Evolutionary conservation across 1,284 basidiomycete genomes (phyloP), one percentile per base, ranked within the genome.

Genomic region (Marasmius oreades): DNA sequence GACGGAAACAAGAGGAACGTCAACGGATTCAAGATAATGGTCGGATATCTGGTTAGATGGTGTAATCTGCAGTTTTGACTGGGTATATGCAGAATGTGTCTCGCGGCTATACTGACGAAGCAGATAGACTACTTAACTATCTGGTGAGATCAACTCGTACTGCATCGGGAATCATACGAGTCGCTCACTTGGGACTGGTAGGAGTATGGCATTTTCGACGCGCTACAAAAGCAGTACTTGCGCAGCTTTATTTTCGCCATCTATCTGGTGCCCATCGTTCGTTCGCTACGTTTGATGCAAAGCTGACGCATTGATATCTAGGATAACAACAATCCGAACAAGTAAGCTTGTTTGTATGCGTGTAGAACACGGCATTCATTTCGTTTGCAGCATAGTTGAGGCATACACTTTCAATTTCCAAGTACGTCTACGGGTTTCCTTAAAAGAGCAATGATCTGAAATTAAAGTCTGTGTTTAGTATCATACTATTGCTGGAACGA

Each of bases 331-430:
- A 87, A 92, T 69, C 89, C 90, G 1, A 90, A 81, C 66, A 91
- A 92, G 90, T 91, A 67, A 55, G 68, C 58, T 51, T 61, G 56
- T 61, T 66, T 67, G 64, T 70, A 68, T 63, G 36, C 61, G 42
- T 23, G 37, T 51, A 52, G 36, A 6, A 11, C 59, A n/a, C 33
- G 12, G n/a, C n/a, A 50, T 34, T 59, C 37, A 46, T 42, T 7
- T 57, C 33, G 53, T 26, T 52, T n/a, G 10, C 57, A 92, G 89
- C 69, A 86, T 92, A 55, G 77, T 91, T 24, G 89, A 92, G 66
- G 85, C 90, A 31, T 92, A 92, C 64, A 90, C 88, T 0, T 92
- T 92, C 72, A 87, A 90, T 64, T 89, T 92, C 64, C 80, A 82
- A 63, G 90, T 87, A 65, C 56, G 67, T 61, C 10, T 31, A 4